phyloP scores from a whole-genome alignment of 2,329 filamentous ascomycete species.

The Thelonectria olida region DNA sequence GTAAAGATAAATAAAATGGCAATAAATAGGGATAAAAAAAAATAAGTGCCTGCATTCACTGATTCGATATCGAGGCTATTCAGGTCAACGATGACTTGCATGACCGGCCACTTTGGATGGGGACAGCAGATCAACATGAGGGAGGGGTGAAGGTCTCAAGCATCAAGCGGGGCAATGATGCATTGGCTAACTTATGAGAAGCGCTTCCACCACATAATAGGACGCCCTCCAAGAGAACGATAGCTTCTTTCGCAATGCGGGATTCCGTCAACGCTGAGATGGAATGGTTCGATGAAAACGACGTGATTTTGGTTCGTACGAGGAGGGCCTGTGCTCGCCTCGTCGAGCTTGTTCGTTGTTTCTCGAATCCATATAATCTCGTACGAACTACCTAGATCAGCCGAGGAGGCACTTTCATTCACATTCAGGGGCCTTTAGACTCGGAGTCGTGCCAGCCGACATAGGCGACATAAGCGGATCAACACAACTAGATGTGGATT shows the following conservation, averaged over 20 bases:
- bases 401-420: not conserved
- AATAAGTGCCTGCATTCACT: no score
- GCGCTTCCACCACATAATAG: not conserved
- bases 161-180: no score
- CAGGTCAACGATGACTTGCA: no score
- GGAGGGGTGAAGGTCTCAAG: no score
- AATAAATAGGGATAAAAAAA: no score
- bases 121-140: no score
- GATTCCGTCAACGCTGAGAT: not conserved
- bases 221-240: not conserved
- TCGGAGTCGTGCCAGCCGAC: not conserved
- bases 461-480: not conserved
- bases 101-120: no score
- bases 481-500: no score
- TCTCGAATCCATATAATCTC: not conserved
- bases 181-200: no score
- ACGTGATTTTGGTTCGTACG: not conserved
- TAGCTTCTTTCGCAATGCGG: not conserved
- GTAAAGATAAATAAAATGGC: no score
- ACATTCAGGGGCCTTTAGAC: not conserved
- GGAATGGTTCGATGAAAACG: not conserved
- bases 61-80: no score
- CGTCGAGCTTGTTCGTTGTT: not conserved
- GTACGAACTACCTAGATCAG: conserved; percentile 7
- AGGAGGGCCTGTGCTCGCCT: conserved; percentile 5